Conservation (phyloP, 148 eudicot species). For the Arbutus unedo region DNA sequence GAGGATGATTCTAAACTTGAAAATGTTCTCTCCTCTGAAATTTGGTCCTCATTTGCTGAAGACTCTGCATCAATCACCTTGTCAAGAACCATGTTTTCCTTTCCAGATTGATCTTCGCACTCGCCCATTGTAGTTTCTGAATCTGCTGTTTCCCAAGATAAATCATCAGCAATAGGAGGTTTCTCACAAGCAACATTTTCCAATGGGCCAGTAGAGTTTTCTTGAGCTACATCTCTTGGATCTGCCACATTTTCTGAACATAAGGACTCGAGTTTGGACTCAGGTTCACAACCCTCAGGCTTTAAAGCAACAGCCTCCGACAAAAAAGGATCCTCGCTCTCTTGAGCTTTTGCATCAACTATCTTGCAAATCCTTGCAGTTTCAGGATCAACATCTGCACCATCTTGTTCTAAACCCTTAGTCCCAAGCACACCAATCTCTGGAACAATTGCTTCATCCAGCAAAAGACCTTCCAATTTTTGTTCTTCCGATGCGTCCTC, state of each 20-base stretch:
- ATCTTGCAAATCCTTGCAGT: no score
- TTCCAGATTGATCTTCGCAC: background rate
- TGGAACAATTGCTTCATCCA: background rate
- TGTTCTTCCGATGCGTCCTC: background rate
- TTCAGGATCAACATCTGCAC: no score
- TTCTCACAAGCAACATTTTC: background rate
- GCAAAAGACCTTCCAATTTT: background rate
- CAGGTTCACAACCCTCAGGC: conserved; percentile 8
- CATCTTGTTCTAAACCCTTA: background rate
- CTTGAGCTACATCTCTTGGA: conserved; percentile 3
- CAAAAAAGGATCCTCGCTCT: background rate
- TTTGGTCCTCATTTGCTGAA: background rate
- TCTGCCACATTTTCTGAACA: conserved; percentile 6
- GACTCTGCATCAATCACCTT: background rate
- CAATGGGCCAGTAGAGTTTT: conserved; percentile 8
- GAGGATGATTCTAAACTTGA: background rate
- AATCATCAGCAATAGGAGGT: background rate
- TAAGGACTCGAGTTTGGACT: background rate
- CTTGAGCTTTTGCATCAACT: no score
- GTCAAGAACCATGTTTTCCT: background rate
- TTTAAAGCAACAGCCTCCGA: background rate
- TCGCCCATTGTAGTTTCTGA: background rate
- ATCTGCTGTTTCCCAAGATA: background rate
- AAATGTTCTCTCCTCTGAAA: background rate
- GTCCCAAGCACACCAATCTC: background rate